Base-by-base conservation (phyloP, 208 protist species). In the Acanthamoeba culbertsoni region DNA sequence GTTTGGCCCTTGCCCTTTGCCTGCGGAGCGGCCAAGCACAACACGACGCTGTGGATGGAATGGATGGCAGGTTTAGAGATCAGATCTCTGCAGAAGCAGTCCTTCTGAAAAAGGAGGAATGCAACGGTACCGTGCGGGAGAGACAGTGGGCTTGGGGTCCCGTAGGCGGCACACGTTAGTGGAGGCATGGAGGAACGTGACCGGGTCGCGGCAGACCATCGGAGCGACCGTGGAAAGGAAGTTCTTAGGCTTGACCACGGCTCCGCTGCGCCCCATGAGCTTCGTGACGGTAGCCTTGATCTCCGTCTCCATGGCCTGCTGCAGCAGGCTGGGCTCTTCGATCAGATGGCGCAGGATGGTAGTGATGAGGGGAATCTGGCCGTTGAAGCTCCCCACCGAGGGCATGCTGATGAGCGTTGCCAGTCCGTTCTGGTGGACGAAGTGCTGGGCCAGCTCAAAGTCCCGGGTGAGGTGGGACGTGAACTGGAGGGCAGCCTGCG, bases 181-280 rank as follows among this genome's bases (percentile, higher is more conserved):
- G 37, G 62, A 63, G 16, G 86, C 86, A 26, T 57, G 86, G 23
- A 91, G 86, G 62, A 91, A 91, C 37, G 37, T 28, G 28, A 75
- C 86, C 14, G 43, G 62, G 20, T 91, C 86, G 8, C 86, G 86
- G 55, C 86, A 91, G 35, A 73, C 55, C 31, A 91, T 35, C 37
- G 86, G 86, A 7, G 86, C 86, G n/a, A 73, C 62, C 14, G 86
- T 53, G 42, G 51, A 45, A 40, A 91, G 86, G 46, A 91, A 91
- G 86, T 91, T 91, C 59, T 73, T 91, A 12, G 86, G 86, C 59
- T 91, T 91, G 12, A 91, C 59, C 26, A 91, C 33, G n/a, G 86
- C 86, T 35, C 43, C 46, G 86, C 86, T 91, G n/a, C 86, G 37
- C 20, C 86, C 86, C 86, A 91, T 91, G 37, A 75, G 86, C 33